Conservation (phyloP, 495 filamentous ascomycete genomes). For the Neurospora sp. region DNA sequence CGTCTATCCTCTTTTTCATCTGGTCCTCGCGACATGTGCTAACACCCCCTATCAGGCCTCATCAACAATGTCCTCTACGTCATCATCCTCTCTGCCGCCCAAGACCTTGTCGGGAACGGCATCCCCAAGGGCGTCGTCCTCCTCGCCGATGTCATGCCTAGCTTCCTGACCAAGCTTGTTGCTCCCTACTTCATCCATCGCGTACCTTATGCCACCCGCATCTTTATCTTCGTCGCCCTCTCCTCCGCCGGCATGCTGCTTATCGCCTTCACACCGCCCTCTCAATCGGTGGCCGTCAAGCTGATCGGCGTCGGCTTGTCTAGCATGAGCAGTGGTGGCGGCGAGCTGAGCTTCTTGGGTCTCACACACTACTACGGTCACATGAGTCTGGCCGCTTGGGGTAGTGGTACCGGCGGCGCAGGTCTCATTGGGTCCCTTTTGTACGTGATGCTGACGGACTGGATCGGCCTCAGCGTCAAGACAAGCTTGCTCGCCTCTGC, state of each 20-base stretch:
- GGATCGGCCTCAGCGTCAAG: conserved; percentile 58
- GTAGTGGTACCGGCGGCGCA: conserved; percentile 84
- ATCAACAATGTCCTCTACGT: conserved; percentile 99
- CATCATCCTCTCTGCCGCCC: conserved; percentile 88
- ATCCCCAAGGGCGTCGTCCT: conserved; percentile 88
- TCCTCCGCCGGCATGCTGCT: conserved; percentile 80
- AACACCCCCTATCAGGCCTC: conserved; percentile 47
- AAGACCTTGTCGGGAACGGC: conserved; percentile 77
- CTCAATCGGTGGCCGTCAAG: conserved; percentile 57
- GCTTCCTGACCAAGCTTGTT: conserved; percentile 76
- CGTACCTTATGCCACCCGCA: conserved; percentile 67
- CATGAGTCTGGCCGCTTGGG: conserved; percentile 87
- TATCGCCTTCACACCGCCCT: conserved; percentile 64
- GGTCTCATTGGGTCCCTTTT: conserved; percentile 78
- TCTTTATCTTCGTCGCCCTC: conserved; percentile 58
- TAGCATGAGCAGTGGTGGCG: conserved; percentile 71
- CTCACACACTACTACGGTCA: conserved; percentile 89
- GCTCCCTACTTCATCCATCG: conserved; percentile 89
- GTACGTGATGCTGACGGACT: conserved; percentile 78
- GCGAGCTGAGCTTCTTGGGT: conserved; percentile 81
- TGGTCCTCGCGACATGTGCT: background rate
- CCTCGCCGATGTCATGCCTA: conserved; percentile 83
- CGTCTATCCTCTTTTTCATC: background rate
- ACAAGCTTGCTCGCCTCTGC: conserved; percentile 65
- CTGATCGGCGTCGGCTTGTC: conserved; percentile 77